Evolutionary conservation across 257 asterid genomes (phyloP), one percentile per base, ranked within the genome.

Genomic region (Pogostemon cablin): DNA sequence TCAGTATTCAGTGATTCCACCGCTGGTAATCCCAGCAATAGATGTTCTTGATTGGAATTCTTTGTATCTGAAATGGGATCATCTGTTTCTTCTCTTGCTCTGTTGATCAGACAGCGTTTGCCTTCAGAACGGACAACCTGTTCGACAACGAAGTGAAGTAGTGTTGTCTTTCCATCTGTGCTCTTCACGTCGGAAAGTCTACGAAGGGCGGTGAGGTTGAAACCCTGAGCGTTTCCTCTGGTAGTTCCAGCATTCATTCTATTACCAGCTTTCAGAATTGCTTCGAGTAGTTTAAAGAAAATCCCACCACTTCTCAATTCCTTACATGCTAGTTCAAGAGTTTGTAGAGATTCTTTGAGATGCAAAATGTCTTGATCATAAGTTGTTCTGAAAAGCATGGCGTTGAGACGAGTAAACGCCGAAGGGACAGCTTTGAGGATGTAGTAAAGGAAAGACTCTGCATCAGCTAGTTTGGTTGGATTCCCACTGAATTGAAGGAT

Each of bases 241-340:
- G 80, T 80, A 0, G 96, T 92, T 60, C 98, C 98, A 15, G 90
- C 95, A 62, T 92, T 92, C 96, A 92, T 75, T 72, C 83, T 70
- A 57, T 92, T 92, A 3, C 98, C 98, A 46, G 98, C 95, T 70
- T 85, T 92, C 20, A 92, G 96, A 68, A 90, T 86, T 38, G 96
- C 98, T 79, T 92, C 96, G 32, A 92, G 81, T 11, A 92, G 91
- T 67, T 88, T 88, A 10, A 81, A 79, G 81, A 92, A 90, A 65
- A 88, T 50, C 15, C 96, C 91, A 0, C 86, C 78, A 55, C 63
- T 81, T 32, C 92, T 75, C 55, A 92, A 55, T 50, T 92, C 96
- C 68, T 79, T 90, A 60, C 96, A 92, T n/a, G 81, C 90, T 60
- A 82, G 63, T 53, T 92, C 98, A 52, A 88, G 81, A 0, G 80